Evolutionary conservation across 2,329 filamentous ascomycete species (phyloP).

Genomic region (Alternaria brassicicola): DNA sequence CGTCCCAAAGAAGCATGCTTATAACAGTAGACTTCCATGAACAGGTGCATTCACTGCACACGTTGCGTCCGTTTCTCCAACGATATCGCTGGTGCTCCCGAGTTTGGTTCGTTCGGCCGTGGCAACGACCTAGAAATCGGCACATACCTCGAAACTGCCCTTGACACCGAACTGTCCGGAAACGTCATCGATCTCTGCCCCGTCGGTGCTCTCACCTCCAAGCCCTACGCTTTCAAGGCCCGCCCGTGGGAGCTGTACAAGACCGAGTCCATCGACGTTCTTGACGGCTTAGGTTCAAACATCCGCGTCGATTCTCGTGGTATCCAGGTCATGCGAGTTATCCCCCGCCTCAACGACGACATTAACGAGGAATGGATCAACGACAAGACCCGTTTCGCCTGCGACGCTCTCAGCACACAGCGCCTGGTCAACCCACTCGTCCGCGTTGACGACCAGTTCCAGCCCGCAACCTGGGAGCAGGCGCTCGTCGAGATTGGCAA

Average conservation of each 20-base stretch:
- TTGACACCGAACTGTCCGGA: conserved; percentile 92
- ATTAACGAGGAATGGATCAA: conserved; percentile 99
- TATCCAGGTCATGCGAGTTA: conserved; percentile 91
- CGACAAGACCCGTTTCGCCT: conserved; percentile 96
- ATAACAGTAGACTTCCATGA: conserved; percentile 82
- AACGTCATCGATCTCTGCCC: conserved; percentile 99
- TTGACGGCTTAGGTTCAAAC: conserved; percentile 90
- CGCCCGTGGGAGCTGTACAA: conserved; percentile 97
- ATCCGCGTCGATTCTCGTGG: conserved; percentile 93
- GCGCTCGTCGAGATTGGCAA: conserved; percentile 84
- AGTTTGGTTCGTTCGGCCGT: conserved; percentile 91
- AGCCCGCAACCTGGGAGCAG: conserved; percentile 94
- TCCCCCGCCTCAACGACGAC: conserved; percentile 94
- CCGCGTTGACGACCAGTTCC: conserved; percentile 86
- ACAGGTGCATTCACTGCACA: conserved; percentile 99
- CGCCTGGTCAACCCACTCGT: conserved; percentile 91
- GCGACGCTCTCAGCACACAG: conserved; percentile 95
- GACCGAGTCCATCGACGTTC: conserved; percentile 92
- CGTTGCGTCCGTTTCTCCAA: conserved; percentile 97
- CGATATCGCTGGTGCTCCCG: conserved; percentile 92
- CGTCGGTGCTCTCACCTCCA: conserved; percentile 93
- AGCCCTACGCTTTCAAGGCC: conserved; percentile 96
- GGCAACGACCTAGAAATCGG: conserved; percentile 98
- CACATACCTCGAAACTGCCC: conserved; percentile 92
- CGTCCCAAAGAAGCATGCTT: conserved; percentile 23